Percentiles rank a stretch among this genome's conserved stretches.
Evolutionary conservation across 2,329 filamentous ascomycete genomes (phyloP).

Genomic region (Fusarium sp.): DNA sequence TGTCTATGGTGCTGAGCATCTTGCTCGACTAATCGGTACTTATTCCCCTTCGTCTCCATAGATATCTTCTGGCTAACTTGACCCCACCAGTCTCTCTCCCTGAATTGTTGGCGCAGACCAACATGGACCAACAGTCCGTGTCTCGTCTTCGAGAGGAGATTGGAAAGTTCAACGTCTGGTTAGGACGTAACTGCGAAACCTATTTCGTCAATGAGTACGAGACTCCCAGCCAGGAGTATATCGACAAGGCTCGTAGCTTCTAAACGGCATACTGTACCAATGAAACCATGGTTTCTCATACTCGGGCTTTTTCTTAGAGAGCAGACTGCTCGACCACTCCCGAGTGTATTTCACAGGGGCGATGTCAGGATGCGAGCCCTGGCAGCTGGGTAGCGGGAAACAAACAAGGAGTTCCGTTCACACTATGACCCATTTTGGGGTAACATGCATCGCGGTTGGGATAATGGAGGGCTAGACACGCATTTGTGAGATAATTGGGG

Average conservation of each 20-base stretch:
- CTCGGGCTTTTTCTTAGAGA: neutral
- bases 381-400: neutral
- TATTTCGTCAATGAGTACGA: slow-evolving; percentile 87
- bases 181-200: slow-evolving; percentile 78
- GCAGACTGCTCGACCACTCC: neutral
- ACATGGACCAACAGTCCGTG: slow-evolving; percentile 95
- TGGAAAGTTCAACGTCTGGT: slow-evolving; percentile 85
- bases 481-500: slow-evolving; percentile 40
- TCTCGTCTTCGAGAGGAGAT: slow-evolving; percentile 90
- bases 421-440: slow-evolving; percentile 8
- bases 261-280: slow-evolving; percentile 41
- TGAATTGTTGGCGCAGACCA: slow-evolving; percentile 95
- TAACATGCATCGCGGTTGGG: slow-evolving; percentile 12
- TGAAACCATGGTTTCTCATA: neutral
- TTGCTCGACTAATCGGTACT: slow-evolving; percentile 88
- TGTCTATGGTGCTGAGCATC: slow-evolving; percentile 92
- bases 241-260: slow-evolving; percentile 71
- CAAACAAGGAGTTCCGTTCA: neutral
- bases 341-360: neutral
- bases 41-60: slow-evolving; percentile 15
- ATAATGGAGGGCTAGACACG: slow-evolving; percentile 13
- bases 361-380: neutral
- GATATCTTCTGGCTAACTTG: slow-evolving; percentile 13
- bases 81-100: slow-evolving; percentile 79
- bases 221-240: slow-evolving; percentile 76